Percentiles rank a stretch among this genome's conserved stretches.
Evolutionary conservation across 495 filamentous ascomycete species (phyloP).

Genomic region (Chaetomium tenue): DNA sequence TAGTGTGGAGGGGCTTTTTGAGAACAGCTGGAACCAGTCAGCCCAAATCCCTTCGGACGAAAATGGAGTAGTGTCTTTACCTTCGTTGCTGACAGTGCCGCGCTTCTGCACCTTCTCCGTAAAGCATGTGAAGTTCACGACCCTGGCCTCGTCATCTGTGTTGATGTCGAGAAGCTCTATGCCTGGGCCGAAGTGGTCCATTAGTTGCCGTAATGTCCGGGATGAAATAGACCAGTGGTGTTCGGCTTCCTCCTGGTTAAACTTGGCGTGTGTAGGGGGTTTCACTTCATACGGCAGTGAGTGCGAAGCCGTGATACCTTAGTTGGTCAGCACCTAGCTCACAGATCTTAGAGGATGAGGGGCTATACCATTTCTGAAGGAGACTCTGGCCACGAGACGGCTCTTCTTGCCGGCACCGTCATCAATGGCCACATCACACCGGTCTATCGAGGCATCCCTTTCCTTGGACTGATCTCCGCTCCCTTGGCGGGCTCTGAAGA

Average conservation of each 20-base stretch:
- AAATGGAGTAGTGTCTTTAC: constrained; percentile 40
- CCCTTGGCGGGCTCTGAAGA: constrained; percentile 45
- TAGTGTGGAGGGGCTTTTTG: constrained; percentile 91
- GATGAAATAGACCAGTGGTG: constrained; percentile 81
- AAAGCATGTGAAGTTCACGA: constrained; percentile 82
- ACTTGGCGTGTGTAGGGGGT: constrained; percentile 80
- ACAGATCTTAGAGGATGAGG: not conserved
- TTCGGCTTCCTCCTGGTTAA: constrained; percentile 64
- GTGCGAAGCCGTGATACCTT: constrained; percentile 88
- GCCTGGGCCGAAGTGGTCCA: constrained; percentile 85
- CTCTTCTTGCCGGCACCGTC: constrained; percentile 74
- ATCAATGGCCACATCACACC: constrained; percentile 80
- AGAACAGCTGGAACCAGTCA: constrained; percentile 64
- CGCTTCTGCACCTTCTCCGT: constrained; percentile 72
- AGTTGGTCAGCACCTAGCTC: not conserved
- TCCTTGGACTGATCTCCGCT: constrained; percentile 37
- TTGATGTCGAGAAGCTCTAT: constrained; percentile 91
- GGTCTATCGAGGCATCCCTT: constrained; percentile 72
- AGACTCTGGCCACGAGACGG: constrained; percentile 74
- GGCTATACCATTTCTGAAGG: constrained; percentile 75
- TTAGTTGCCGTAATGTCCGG: constrained; percentile 72
- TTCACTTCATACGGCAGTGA: constrained; percentile 85
- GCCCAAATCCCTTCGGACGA: not conserved
- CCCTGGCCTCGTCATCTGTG: constrained; percentile 55
- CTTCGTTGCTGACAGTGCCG: constrained; percentile 70